Conservation (phyloP, 1,139 yeast species). For the Hyphopichia burtonii region DNA sequence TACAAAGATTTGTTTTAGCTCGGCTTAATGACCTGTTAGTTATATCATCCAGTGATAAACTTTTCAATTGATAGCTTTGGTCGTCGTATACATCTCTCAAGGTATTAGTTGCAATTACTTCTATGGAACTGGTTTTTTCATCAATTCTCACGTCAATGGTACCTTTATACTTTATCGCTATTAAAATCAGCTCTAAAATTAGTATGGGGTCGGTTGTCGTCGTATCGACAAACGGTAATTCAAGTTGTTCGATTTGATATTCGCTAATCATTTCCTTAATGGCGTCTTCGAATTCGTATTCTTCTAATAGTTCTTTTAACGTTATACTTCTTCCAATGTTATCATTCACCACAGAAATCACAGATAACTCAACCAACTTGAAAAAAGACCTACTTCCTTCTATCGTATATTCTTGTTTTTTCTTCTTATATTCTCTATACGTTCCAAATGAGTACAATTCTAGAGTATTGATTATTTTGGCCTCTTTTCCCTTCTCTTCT, state of each 20-base stretch:
- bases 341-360: neutral
- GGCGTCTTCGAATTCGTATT: neutral
- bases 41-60: neutral
- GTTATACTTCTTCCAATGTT: neutral
- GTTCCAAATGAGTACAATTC: neutral
- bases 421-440: neutral
- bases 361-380: neutral
- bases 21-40: neutral
- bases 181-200: neutral
- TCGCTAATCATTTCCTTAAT: neutral
- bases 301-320: neutral
- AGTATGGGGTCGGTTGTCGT: neutral
- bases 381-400: neutral
- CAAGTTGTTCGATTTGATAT: neutral
- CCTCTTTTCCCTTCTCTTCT: neutral
- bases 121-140: neutral
- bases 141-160: neutral
- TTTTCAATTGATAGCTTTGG: neutral
- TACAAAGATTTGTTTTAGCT: neutral
- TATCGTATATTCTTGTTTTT: neutral
- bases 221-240: neutral
- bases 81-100: neutral
- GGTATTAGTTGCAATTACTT: neutral
- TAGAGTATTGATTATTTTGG: neutral
- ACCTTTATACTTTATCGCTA: neutral